Conservation (phyloP, 148 eudicot genomes). For the Rhododendron vialii region DNA sequence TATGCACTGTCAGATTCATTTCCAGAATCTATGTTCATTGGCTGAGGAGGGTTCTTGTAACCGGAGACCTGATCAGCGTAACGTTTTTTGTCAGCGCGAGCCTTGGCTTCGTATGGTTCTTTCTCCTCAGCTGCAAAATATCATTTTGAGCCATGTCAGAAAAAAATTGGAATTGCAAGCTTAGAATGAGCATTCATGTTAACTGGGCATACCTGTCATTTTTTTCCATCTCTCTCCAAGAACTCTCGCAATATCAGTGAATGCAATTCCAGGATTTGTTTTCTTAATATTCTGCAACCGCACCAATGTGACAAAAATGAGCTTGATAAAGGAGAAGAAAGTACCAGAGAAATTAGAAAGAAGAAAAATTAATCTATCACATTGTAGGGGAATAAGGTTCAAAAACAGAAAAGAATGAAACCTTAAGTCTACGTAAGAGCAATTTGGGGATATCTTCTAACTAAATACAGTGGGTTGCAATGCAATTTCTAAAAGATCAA, state of each 20-base stretch:
- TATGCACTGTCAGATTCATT: constrained; percentile 66
- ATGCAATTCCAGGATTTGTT: constrained; percentile 62
- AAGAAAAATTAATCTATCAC: neutral
- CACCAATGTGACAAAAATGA: neutral
- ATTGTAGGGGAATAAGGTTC: neutral
- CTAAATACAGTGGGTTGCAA: neutral
- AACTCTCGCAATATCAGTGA: constrained; percentile 57
- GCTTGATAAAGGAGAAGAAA: neutral
- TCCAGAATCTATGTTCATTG: constrained; percentile 45
- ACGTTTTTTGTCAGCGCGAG: constrained; percentile 70
- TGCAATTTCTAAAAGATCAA: neutral
- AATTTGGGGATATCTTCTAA: neutral
- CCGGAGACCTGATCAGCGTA: constrained; percentile 62
- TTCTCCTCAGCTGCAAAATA: constrained; percentile 73
- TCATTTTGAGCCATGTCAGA: neutral
- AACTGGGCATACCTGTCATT: constrained; percentile 11
- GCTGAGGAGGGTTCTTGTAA: constrained; percentile 66
- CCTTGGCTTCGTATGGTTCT: constrained; percentile 77
- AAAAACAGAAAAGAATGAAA: neutral
- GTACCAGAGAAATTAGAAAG: neutral
- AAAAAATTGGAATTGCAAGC: neutral
- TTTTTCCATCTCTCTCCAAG: constrained; percentile 59
- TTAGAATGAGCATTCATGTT: neutral
- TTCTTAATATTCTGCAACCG: constrained; percentile 60
- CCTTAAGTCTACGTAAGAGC: neutral